Percentiles rank a stretch among this genome's conserved stretches.
Evolutionary conservation across 148 eudicot genomes (phyloP).

Genomic region (Silene uniflora): DNA sequence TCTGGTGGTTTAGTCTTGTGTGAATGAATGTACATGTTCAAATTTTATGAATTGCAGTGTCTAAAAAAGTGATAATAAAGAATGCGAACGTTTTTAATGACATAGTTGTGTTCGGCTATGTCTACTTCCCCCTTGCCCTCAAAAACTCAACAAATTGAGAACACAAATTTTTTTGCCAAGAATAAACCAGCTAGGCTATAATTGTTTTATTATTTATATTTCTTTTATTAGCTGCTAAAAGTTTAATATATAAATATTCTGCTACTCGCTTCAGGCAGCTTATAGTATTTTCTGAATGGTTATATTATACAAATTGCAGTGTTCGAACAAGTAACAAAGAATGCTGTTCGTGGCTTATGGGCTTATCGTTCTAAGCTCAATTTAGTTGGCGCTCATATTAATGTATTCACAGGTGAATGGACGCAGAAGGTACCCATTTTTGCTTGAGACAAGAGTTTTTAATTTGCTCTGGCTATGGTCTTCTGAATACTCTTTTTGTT

Average conservation of each 20-base stretch:
- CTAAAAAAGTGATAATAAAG: no score
- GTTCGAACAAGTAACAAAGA: conserved; percentile 95
- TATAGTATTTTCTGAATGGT: neutral
- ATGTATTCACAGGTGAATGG: conserved; percentile 99
- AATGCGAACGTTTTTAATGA: no score
- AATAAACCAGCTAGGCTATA: no score
- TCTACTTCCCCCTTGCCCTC: no score
- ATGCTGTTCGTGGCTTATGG: conserved; percentile 98
- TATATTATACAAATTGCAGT: conserved; percentile 45
- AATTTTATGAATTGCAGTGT: no score
- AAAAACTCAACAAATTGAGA: no score
- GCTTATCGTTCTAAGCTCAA: conserved; percentile 87
- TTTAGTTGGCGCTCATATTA: conserved; percentile 92
- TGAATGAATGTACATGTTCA: no score
- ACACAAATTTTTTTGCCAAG: no score
- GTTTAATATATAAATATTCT: neutral
- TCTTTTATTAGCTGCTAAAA: neutral
- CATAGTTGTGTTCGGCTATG: no score
- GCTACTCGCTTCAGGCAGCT: neutral
- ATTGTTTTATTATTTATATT: no score
- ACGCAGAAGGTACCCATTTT: conserved; percentile 75
- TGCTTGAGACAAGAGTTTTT: neutral
- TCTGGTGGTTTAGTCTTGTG: no score
- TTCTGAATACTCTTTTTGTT: neutral
- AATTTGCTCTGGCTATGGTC: neutral